Evolutionary conservation across 495 filamentous ascomycete species (phyloP), one percentile per base, ranked within the genome.

Genomic region (Aspergillus asperescens): DNA sequence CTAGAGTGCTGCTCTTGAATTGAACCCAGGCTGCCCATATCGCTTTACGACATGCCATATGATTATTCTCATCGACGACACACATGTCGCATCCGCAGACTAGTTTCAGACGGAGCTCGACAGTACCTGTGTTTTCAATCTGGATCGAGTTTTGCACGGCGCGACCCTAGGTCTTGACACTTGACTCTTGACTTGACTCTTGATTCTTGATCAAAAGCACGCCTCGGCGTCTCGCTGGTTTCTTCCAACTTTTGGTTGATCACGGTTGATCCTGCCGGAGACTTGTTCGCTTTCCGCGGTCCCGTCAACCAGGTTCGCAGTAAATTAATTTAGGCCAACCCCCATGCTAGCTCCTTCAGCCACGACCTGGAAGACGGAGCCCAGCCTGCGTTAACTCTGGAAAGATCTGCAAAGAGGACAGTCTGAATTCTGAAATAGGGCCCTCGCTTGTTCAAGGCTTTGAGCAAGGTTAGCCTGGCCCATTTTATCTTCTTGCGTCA

Each of bases 291-390:
- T 38, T 54, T 55, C 54, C 48, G 51, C 54, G 25, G 45, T 25
- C 56, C 58, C 58, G 50, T 37, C 53, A 59, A 59, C 62, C 62
- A 53, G 58, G 56, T 59, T 59, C 48, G 29, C 40, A 37, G 39
- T 25, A 39, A 16, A 28, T 38, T 28, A 54, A 35, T 32, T 47
- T 51, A 19, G 32, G 40, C 45, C 40, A 15, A 38, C 22, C 31
- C 19, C 38, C 44, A 46, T 25, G 27, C 43, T 48, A 38, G 43
- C 29, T 34, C 38, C 43, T 28, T 47, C 38, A 53, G 55, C 49
- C 45, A 54, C 55, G 38, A 45, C 10, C 29, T 37, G 2, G 23
- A 24, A 22, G 49, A 34, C 29, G 29, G 40, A 37, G 13, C 15
- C n/a, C 8, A 35, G 13, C 18, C 19, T 31, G 38, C 24, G 12